Base-by-base conservation (phyloP, 2,329 filamentous ascomycete species). In the Phyllachora maydis region DNA sequence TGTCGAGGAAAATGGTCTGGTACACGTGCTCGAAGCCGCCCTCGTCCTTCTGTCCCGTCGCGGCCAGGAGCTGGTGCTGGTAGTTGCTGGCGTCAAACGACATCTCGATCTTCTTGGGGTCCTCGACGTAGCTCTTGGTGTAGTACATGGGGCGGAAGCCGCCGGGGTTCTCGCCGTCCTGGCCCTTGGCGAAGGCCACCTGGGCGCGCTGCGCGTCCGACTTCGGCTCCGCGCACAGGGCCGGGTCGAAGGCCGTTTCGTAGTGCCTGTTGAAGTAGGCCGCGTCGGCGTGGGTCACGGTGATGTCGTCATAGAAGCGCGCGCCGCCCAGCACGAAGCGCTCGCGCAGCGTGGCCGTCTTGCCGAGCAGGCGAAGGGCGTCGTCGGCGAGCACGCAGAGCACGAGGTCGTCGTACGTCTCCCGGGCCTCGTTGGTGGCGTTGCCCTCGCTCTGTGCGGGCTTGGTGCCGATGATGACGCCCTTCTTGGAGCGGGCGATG, bases 51-150 rank as follows among this genome's bases (percentile, higher is more conserved):
- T 26, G 25, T 3, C 26, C 23, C 3, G 30, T 24, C 7, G 25
- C 23, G 4, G 29, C 30, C 12, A 33, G 65, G 31, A 81, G 73
- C 38, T 79, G 73, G 21, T 68, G 58, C 40, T 81, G 73, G 44
- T 79, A 78, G 40, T 77, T 75, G 18, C 67, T 72, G 46, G 69
- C 75, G 42, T 81, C 71, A 44, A 78, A 81, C 27, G 62, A 71
- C 67, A 72, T 72, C 39, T 72, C 66, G 6, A 73, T 59, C 35
- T 66, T 62, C 3, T 49, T 58, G 1, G 54, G 51, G 33, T 70
- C 58, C 9, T 56, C 29, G 0, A 50, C 43, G 38, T 73, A 72
- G 24, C 55, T 59, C 26, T 68, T 63, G 32, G 65, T 72, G 36
- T 61, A 60, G 46, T 72, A 73, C 66, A 72, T 72, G 24, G 66